Base-by-base conservation (phyloP, 257 asterid species). In the Rubia yunnanensis region DNA sequence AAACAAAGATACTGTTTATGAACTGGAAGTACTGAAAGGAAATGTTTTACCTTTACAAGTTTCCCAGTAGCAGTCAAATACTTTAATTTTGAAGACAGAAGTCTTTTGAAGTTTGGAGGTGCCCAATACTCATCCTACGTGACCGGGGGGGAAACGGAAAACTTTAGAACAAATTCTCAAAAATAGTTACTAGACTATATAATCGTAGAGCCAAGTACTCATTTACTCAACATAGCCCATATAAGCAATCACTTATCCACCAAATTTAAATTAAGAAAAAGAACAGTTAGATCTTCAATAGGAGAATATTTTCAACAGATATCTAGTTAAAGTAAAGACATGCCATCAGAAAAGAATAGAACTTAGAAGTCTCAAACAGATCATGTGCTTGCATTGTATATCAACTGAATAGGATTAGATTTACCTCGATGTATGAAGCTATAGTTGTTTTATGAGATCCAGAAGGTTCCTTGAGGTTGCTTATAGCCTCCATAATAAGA, bases 401-500 rank as follows among this genome's bases (percentile, higher is more conserved):
- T 50, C 22, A 64, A 48, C n/a, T 28, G 22, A 48, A 20, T 23
- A 64, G 5, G 11, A 27, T 30, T 44, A 20, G 32, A 62, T 48
- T 44, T 74, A 92, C 98, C 96, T 91, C 96, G 72, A 92, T 92
- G 71, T 89, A 92, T 71, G 88, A 77, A 61, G 95, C 95, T 54
- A 92, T 92, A 38, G 94, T 80, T 49, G 87, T 80, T 88, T 87
- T 92, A 87, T 78, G 87, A 66, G 95, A 89, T 79, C 96, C 96
- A 73, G 87, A 85, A 63, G 85, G 86, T 78, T 89, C 96, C 83
- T 81, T 85, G 79, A 89, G 73, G 80, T 73, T 85, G 79, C 70
- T 85, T 76, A 92, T 85, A 74, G 98, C 98, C 75, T 92, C 98
- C 81, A 89, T 75, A 32, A 92, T 84, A 76, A 92, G 96, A 77